Base-by-base conservation (phyloP, 2,329 filamentous ascomycete species). In the Apiospora sp. region DNA sequence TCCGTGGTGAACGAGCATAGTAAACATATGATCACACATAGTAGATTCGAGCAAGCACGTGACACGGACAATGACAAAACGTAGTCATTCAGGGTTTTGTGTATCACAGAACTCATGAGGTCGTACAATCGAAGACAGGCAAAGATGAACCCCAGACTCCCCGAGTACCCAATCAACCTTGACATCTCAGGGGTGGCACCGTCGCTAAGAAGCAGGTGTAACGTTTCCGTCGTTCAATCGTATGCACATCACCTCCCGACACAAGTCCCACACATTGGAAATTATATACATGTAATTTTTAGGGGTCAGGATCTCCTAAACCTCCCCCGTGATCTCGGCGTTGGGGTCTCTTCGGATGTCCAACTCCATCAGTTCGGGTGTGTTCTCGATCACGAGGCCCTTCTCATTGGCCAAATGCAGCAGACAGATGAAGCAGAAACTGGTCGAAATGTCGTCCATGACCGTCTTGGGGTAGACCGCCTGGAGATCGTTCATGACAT, bases 401-500 rank as follows among this genome's bases (percentile, higher is more conserved):
- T 97, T 96, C 80, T 98, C 95, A 83, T 98, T 98, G 73, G 95
- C 95, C 78, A 98, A 81, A 83, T 98, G 95, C 75, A 98, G 85
- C 72, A 98, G 84, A 78, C 94, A 97, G 79, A 99, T 99, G 84
- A 98, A 99, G 81, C 96, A 97, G 83, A 86, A 92, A 75, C 90
- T 97, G 0, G 96, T 99, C 48, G 95, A 98, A 79, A 99, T 98
- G 82, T 99, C 96, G 74, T 93, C 91, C 91, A 99, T 94, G 73
- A 91, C 90, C 76, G 93, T 88, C 81, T 94, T 93, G 14, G 95
- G 92, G 79, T 99, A 99, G 10, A 98, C 94, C 5, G 87, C 84
- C 80, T 97, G 93, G 67, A 99, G 85, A 74, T 92, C 92, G 80
- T 97, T 97, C 91, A 99, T 97, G 73, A 99, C 92, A 27, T 92